Percentiles rank a stretch among this genome's conserved stretches.
Conservation (phyloP, 106 monocot species). For the Posidonia australis region DNA sequence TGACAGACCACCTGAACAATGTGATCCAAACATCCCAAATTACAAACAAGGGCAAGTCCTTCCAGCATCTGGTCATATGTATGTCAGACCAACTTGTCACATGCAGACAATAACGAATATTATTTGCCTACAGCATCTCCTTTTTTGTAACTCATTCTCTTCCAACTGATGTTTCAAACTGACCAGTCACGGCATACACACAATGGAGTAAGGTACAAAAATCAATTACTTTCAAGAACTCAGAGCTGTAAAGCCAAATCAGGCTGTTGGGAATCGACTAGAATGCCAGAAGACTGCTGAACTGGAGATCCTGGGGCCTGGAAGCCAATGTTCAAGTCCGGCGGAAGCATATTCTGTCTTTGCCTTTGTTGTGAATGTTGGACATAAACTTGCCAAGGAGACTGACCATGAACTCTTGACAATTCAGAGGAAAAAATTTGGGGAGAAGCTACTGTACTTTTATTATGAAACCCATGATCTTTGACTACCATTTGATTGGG, state of each 20-base stretch:
- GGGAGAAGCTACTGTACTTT: conserved; percentile 43
- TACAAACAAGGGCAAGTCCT: too few relatives aligned
- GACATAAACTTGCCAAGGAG: conserved; percentile 43
- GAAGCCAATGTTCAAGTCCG: conserved; percentile 74
- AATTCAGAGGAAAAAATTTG: conserved; percentile 39
- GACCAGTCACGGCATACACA: too few relatives aligned
- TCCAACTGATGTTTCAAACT: too few relatives aligned
- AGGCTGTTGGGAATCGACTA: conserved; percentile 74
- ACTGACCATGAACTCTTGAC: conserved; percentile 21
- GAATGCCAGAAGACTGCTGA: conserved; percentile 45
- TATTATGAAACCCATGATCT: conserved; percentile 23
- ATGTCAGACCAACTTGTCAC: too few relatives aligned
- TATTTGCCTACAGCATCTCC: too few relatives aligned
- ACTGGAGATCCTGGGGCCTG: conserved; percentile 55
- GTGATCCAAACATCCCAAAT: too few relatives aligned
- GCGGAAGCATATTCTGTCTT: conserved; percentile 37
- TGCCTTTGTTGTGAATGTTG: conserved; percentile 27
- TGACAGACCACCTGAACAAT: too few relatives aligned
- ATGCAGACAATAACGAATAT: too few relatives aligned
- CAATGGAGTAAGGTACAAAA: too few relatives aligned
- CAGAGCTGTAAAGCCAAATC: conserved; percentile 87
- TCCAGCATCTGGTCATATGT: too few relatives aligned
- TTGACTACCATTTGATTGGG: conserved; percentile 13
- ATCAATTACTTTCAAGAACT: conserved; percentile 1
- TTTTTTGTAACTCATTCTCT: too few relatives aligned